A percentile compares a stretch with the other conserved stretches of the same genome.
Evolutionary conservation across 1,139 yeast species (phyloP).

Genomic region (Diutina rugosa): DNA sequence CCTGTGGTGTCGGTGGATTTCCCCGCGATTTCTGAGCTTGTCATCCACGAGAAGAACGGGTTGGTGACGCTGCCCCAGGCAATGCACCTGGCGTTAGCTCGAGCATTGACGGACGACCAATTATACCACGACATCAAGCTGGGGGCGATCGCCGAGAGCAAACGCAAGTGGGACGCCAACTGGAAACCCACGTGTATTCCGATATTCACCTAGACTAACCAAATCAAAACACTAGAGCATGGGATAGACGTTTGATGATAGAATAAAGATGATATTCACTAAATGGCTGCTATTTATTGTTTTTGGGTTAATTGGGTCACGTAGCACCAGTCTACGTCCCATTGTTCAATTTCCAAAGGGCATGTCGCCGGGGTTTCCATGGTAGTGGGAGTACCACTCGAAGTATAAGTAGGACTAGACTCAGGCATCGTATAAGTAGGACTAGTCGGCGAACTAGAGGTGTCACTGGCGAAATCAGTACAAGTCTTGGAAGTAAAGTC

Average conservation of each 20-base stretch:
- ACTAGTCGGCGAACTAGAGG: no score
- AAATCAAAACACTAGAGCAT: no score
- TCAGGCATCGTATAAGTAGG: no score
- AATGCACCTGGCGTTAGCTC: conserved; percentile 35
- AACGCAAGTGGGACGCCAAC: conserved; percentile 59
- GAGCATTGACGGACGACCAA: conserved; percentile 29
- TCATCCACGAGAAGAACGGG: conserved; percentile 34
- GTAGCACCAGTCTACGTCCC: background rate
- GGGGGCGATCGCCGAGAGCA: conserved; percentile 66
- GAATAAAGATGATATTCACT: no score
- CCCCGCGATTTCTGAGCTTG: conserved; percentile 58
- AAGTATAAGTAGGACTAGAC: no score
- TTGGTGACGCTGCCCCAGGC: conserved; percentile 24
- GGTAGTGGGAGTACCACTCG: no score
- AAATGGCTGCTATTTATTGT: background rate
- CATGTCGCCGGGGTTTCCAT: background rate
- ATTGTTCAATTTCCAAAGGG: background rate
- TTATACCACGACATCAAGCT: conserved; percentile 26
- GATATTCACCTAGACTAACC: background rate
- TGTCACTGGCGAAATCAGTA: no score
- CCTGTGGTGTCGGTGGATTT: conserved; percentile 77
- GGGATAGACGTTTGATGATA: no score
- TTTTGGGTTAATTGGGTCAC: background rate
- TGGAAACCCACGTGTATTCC: conserved; percentile 32
- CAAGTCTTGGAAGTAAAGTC: no score